Conservation (phyloP, 2,329 filamentous ascomycete genomes). For the Diplodia sapinea region DNA sequence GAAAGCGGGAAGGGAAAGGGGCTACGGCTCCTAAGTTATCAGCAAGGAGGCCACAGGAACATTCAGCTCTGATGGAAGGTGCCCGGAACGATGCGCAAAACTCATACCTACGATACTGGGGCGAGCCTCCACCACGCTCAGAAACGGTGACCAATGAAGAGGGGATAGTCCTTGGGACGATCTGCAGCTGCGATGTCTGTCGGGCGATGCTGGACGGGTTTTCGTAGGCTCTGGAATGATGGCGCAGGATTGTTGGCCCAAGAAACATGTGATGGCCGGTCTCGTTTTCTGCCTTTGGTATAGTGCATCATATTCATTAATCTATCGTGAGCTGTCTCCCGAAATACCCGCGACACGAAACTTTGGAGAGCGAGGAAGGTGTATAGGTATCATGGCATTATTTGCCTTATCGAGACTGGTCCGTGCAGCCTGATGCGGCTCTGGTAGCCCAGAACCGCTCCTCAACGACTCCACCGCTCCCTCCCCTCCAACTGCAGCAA, state of each 20-base stretch:
- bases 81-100: not conserved
- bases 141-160: not conserved
- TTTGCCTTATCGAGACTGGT: not conserved
- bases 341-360: too few relatives aligned
- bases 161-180: not conserved
- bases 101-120: not conserved
- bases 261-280: too few relatives aligned
- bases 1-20: not conserved
- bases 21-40: not conserved
- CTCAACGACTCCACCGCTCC: not conserved
- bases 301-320: not conserved
- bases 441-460: not conserved
- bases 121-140: not conserved
- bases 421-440: not conserved
- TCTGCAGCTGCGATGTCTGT: constrained; percentile 2
- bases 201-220: not conserved
- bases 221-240: not conserved
- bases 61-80: not conserved
- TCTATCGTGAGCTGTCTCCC: too few relatives aligned
- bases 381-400: too few relatives aligned
- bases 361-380: too few relatives aligned
- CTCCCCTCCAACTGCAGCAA: not conserved
- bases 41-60: not conserved
- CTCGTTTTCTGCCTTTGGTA: not conserved
- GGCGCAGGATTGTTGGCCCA: too few relatives aligned